Conservation (phyloP, 2,329 filamentous ascomycete species). For the Helicocarpus griseus region DNA sequence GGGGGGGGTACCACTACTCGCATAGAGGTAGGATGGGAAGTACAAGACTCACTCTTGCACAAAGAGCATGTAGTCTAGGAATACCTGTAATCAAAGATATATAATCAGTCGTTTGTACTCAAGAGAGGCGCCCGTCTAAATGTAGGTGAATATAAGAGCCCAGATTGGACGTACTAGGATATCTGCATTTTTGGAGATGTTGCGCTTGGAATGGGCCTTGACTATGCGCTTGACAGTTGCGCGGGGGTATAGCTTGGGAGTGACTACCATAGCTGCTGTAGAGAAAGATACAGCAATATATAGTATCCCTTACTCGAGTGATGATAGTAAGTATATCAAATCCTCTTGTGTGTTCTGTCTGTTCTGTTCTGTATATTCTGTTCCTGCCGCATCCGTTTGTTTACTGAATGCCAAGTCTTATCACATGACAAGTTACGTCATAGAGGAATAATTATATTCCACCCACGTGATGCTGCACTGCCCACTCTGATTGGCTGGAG, state of each 20-base stretch:
- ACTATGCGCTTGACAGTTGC: slow-evolving; percentile 79
- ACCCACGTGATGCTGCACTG: too few species aligned
- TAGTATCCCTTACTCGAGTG: background rate
- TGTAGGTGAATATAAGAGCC: background rate
- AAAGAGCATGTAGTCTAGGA: slow-evolving; percentile 74
- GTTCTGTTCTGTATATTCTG: background rate
- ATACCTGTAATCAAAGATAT: slow-evolving; percentile 51
- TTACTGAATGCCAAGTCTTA: background rate
- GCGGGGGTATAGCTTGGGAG: slow-evolving; percentile 72
- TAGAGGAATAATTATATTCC: background rate
- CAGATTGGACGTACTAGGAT: slow-evolving; percentile 53
- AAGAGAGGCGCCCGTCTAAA: background rate
- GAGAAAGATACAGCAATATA: background rate
- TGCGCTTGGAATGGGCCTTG: slow-evolving; percentile 76
- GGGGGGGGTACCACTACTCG: background rate
- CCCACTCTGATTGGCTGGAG: slow-evolving; percentile 5
- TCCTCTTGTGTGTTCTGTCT: background rate
- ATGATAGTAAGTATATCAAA: background rate
- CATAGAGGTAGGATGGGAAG: background rate
- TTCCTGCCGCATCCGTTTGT: background rate
- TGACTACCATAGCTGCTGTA: slow-evolving; percentile 44
- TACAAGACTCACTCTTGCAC: slow-evolving; percentile 54
- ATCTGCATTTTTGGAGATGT: slow-evolving; percentile 75
- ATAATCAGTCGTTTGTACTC: background rate
- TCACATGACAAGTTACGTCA: background rate